Evolutionary conservation across 441 rosid species (phyloP).

Genomic region (Arabidopsis lyrata): DNA sequence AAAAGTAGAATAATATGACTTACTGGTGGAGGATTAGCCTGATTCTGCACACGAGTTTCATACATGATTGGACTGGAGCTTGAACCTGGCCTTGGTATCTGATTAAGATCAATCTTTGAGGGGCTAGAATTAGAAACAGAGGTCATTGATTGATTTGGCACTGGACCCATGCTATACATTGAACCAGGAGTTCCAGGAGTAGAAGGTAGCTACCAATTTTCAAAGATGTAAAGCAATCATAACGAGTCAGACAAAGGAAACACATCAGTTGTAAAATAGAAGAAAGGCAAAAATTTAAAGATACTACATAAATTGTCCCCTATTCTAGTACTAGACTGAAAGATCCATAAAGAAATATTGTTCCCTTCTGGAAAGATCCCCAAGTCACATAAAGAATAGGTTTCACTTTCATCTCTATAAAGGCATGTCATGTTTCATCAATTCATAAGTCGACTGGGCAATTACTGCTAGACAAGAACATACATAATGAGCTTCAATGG

Average conservation of each 20-base stretch:
- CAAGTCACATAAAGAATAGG: conserved; percentile 3
- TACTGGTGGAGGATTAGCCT: conserved; percentile 73
- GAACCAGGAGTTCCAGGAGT: conserved; percentile 48
- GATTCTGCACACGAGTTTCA: conserved; percentile 61
- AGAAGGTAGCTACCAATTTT: conserved; percentile 53
- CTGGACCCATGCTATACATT: conserved; percentile 54
- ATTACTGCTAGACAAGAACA: conserved; percentile 15
- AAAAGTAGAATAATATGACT: conserved; percentile 3
- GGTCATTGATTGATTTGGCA: conserved; percentile 59
- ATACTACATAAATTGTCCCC: neutral
- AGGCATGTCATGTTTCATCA: conserved; percentile 27
- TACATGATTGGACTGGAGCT: conserved; percentile 52
- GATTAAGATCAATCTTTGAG: conserved; percentile 59
- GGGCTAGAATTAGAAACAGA: conserved; percentile 52
- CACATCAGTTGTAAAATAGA: conserved; percentile 28
- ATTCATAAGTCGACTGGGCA: neutral
- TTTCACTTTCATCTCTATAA: conserved; percentile 5
- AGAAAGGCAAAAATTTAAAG: conserved; percentile 6
- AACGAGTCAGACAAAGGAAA: conserved; percentile 17
- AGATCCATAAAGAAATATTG: conserved; percentile 1
- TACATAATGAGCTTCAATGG: neutral
- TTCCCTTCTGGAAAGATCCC: conserved; percentile 4
- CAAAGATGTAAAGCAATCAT: conserved; percentile 37
- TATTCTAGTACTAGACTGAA: conserved; percentile 12
- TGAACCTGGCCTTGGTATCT: conserved; percentile 69